These are phyloP conservation scores for Backusella westeae DNA, from an alignment of 192 early-diverging fungal species.

Conservation along the genomic window DNA sequence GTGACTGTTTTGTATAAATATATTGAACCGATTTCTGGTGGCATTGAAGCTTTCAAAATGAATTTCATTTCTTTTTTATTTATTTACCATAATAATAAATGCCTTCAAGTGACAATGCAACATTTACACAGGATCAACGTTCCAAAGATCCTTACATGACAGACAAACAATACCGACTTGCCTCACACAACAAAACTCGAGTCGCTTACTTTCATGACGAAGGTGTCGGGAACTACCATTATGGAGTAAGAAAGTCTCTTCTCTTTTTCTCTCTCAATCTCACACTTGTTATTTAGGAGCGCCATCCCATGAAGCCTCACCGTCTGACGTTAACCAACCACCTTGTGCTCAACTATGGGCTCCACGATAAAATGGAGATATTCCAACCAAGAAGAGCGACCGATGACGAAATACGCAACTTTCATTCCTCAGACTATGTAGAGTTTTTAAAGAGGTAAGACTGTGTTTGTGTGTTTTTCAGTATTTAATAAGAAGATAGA, in stretches of 20 bases:
- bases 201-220: constrained; percentile 79
- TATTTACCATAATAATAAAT: not conserved
- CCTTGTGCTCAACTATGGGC: constrained; percentile 87
- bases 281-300: constrained; percentile 36
- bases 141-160: constrained; percentile 21
- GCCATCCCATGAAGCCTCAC: constrained; percentile 91
- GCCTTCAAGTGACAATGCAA: constrained; percentile 4
- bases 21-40: too few species aligned
- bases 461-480: not conserved
- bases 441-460: constrained; percentile 85
- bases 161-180: constrained; percentile 18
- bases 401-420: constrained; percentile 86
- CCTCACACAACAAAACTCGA: constrained; percentile 56
- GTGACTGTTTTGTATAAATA: too few species aligned
- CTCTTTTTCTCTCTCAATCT: not conserved
- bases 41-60: too few species aligned
- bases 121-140: constrained; percentile 26
- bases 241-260: constrained; percentile 49
- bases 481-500: constrained; percentile 15
- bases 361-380: constrained; percentile 88
- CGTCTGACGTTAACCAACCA: constrained; percentile 93
- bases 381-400: constrained; percentile 85
- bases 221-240: constrained; percentile 78
- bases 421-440: constrained; percentile 96
- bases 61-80: too few species aligned